Base-by-base conservation (phyloP, 2,329 filamentous ascomycete genomes). In the Apiospora pterosperma region DNA sequence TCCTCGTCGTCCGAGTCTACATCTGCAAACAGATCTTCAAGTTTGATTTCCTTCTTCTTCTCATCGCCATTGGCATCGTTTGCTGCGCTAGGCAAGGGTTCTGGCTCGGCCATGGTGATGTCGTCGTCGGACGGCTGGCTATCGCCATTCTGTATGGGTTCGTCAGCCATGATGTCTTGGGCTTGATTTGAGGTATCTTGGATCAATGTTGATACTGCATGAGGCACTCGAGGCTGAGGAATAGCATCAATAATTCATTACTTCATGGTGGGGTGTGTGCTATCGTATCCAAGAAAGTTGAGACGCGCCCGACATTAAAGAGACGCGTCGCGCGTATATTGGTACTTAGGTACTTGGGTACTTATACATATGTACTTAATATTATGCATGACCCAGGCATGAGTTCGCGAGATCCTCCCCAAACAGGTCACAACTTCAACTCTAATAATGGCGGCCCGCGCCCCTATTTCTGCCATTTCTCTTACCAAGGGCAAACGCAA, bases 1-100 rank as follows among this genome's bases (percentile, higher is more conserved):
- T 90, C 87, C 7, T 60, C 58, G 0, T 88, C 85, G 67, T 89
- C 86, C 1, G 84, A 87, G 55, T 87, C 85, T 21, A 80, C 79
- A 67, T 87, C 85, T 38, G 78, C 82, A 63, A 89, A 89, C 12
- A 90, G 69, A 5, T 88, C 85, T 60, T 88, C 86, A 7, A 90
- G 76, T 64, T 85, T 87, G 55, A 82, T 76, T 44, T 84, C 80
- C 28, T 81, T 78, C 65, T n/a, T n/a, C 6, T 69, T 69, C 14
- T 72, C 68, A 11, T 69, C 70, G 19, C 67, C 66, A 5, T 41
- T 19, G 59, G 36, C 14, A 41, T 42, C 36, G n/a, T 42, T 60
- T 8, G 52, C 42, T 34, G 42, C 36, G 36, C 36, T 36, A 5
- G 65, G 59, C 21, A 60, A 8, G 31, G 72, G 71, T 41, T 75